Base-by-base conservation (phyloP, 2,329 filamentous ascomycete genomes). In the Exophiala bonariae region DNA sequence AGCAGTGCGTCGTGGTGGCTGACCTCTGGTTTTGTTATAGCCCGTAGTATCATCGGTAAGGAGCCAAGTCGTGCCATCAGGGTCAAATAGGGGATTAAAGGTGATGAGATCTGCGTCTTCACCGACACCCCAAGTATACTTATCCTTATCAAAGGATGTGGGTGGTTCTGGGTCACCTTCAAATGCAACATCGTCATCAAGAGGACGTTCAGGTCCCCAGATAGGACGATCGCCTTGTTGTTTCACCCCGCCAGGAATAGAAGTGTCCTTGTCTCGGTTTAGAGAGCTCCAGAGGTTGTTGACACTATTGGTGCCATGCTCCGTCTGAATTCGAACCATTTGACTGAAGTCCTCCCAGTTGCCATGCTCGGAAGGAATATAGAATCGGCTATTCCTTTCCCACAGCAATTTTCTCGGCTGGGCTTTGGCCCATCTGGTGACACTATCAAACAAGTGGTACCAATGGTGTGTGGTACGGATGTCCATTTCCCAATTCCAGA, bases 401-500 rank as follows among this genome's bases (percentile, higher is more conserved):
- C 88, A 93, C 0, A 92, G 74, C 0, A 86, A 85, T 66, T 89
- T 90, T 10, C 88, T 77, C 1, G 88, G 87, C 67, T 93, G 88
- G 37, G 79, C 70, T 55, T 77, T 80, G 13, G 86, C 78, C 85
- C 86, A 93, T 35, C 73, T 70, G 59, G 81, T 78, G 30, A 89
- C 71, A 62, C 85, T 85, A 56, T 82, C 79, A 61, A 92, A 79
- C 16, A 89, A 68, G 52, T 88, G 81, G 56, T 86, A 90, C 72
- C 87, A 92, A 68, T 96, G 89, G 28, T 90, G 89, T 0, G 87
- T 93, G 66, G 95, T 95, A 22, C 89, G 84, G 35, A 91, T 82
- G 61, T 96, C 90, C 85, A 95, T 92, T 67, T 96, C 90, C 88
- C 90, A 95, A 57, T 95, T 88, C 90, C 90, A 96, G 67, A 90